Evolutionary conservation across 2,329 filamentous ascomycete genomes (phyloP), one percentile per base, ranked within the genome.

Genomic region (Fusarium buxicola): DNA sequence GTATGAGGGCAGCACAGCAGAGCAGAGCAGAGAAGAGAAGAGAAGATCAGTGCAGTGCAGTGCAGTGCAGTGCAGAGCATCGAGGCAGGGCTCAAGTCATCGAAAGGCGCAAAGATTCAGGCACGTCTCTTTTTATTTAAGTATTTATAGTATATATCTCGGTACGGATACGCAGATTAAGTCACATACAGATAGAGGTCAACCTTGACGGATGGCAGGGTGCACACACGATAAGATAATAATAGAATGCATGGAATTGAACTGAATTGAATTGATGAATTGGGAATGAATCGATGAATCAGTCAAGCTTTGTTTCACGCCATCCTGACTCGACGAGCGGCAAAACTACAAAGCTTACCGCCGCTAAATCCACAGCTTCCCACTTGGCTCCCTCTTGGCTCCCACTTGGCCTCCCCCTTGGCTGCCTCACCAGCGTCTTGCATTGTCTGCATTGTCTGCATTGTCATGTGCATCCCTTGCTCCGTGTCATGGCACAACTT

Each of bases 1-100:
- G 60, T 62, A 60, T 24, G 38, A 58, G 52, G 38, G 27, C 30
- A 35, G 24, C n/a, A n/a, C n/a, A 16, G 5, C 7, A 31, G 25
- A 15, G 13, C 53, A 53, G 31, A 32, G 30, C 36, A 34, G 48
- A 15, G 52, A 41, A 40, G 49, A n/a, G n/a, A n/a, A n/a, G n/a
- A n/a, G n/a, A n/a, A n/a, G n/a, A n/a, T n/a, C n/a, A n/a, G n/a
- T n/a, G n/a, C n/a, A n/a, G n/a, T n/a, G n/a, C n/a, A n/a, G n/a
- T n/a, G n/a, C n/a, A n/a, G n/a, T n/a, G n/a, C n/a, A n/a, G n/a
- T n/a, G 30, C 7, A 28, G 5, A 21, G 21, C 21, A 31, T n/a
- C 21, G n/a, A 40, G 38, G 36, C 21, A 21, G 21, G 21, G 21
- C 21, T 21, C 11, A 8, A 24, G 10, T 40, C 38, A 40, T 40